phyloP scores from a whole-genome alignment of 2,329 filamentous ascomycete species.

The Aschersonia sp. region DNA sequence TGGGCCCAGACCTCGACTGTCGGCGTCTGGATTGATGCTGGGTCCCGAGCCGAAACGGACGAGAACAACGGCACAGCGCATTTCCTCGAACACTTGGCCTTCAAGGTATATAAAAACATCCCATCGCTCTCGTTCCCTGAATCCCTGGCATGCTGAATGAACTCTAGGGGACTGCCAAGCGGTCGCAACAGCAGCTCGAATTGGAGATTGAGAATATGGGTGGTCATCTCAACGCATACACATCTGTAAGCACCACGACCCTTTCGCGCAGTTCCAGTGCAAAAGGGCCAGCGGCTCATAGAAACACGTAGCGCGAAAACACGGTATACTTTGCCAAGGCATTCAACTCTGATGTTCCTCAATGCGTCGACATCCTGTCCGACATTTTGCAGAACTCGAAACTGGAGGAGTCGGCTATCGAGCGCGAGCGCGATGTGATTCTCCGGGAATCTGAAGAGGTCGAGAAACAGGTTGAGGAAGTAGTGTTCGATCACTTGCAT shows the following conservation, averaged over 20 bases:
- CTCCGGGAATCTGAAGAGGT: constrained; percentile 98
- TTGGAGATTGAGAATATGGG: constrained; percentile 99
- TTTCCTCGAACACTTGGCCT: constrained; percentile 98
- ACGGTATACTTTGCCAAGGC: constrained; percentile 99
- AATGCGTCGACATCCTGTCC: constrained; percentile 94
- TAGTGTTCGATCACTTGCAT: constrained; percentile 98
- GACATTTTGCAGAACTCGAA: constrained; percentile 99
- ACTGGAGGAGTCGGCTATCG: constrained; percentile 82
- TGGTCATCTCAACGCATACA: constrained; percentile 98
- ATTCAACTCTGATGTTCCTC: constrained; percentile 94
- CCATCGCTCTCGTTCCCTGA: neutral
- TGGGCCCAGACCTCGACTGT: constrained; percentile 98
- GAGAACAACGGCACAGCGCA: constrained; percentile 98
- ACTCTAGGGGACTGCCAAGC: constrained; percentile 70
- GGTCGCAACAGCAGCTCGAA: constrained; percentile 94
- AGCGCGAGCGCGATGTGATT: constrained; percentile 97
- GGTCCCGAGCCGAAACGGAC: constrained; percentile 93
- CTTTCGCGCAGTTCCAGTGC: constrained; percentile 10
- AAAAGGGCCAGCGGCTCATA: constrained; percentile 11
- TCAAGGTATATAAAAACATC: constrained; percentile 57
- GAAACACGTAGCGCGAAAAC: constrained; percentile 65
- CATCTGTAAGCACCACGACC: constrained; percentile 57
- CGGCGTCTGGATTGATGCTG: constrained; percentile 98
- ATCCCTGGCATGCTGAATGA: neutral
- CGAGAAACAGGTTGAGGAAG: constrained; percentile 98